These are phyloP conservation scores for Tetracladium setigerum DNA, from an alignment of 495 filamentous ascomycete genomes.

Conservation along the genomic window DNA sequence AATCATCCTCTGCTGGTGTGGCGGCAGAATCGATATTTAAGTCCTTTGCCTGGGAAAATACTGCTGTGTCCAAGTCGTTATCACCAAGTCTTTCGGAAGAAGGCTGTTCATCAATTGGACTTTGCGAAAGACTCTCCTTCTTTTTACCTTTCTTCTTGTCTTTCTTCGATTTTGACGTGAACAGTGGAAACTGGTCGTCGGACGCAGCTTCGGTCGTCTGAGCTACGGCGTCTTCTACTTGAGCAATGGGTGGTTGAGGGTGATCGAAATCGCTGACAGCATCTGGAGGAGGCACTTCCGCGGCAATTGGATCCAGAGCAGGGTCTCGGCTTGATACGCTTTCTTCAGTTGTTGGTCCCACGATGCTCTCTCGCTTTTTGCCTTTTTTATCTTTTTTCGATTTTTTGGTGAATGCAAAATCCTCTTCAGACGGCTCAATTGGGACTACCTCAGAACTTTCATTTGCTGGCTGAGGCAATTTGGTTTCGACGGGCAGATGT, in stretches of 20 bases:
- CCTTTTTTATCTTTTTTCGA: constrained; percentile 21
- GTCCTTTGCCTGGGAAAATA: too few relatives aligned
- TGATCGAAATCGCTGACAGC: not conserved
- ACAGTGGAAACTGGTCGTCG: too few relatives aligned
- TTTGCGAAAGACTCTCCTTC: constrained; percentile 1
- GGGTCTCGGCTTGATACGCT: not conserved
- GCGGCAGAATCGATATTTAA: too few relatives aligned
- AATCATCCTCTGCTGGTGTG: constrained; percentile 5
- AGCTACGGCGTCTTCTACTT: too few relatives aligned
- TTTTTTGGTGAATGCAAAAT: constrained; percentile 9
- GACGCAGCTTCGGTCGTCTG: too few relatives aligned
- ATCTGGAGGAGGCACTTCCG: not conserved
- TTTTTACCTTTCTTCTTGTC: constrained; percentile 16
- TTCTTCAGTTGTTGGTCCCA: not conserved
- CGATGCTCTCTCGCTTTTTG: constrained; percentile 12
- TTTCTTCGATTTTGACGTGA: not conserved
- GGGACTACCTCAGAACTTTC: not conserved
- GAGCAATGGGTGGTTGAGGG: too few relatives aligned
- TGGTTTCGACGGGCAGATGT: too few relatives aligned
- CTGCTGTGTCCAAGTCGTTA: not conserved
- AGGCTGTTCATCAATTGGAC: not conserved
- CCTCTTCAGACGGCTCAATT: constrained; percentile 4
- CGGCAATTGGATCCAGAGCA: not conserved
- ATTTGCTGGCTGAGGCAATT: not conserved
- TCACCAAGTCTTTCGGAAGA: not conserved